These are phyloP conservation scores for Ustilago nuda DNA, from an alignment of 1,284 basidiomycete genomes.

Conservation along the genomic window DNA sequence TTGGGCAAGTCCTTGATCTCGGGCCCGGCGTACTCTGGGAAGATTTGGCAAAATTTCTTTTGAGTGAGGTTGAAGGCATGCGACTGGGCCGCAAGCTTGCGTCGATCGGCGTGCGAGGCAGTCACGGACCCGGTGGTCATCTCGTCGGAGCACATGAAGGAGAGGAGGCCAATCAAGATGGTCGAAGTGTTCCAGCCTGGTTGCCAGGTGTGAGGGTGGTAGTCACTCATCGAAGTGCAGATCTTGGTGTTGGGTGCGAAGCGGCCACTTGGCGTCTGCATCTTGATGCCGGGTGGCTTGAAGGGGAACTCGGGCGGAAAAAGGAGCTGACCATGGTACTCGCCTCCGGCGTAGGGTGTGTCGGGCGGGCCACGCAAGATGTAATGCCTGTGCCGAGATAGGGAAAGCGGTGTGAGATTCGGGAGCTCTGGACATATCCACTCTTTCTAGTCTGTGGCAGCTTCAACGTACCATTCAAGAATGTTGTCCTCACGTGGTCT, in stretches of 20 bases:
- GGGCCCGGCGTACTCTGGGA: conserved; percentile 59
- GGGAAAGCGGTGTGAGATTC: neutral
- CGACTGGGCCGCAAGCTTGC: conserved; percentile 79
- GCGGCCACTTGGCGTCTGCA: conserved; percentile 92
- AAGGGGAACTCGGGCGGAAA: conserved; percentile 79
- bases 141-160: conserved; percentile 96
- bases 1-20: conserved; percentile 61
- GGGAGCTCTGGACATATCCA: neutral
- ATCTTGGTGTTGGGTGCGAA: conserved; percentile 95
- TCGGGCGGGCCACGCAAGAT: conserved; percentile 86
- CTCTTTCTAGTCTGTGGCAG: conserved; percentile 11
- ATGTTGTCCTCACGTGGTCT: conserved; percentile 96
- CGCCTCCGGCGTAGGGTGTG: conserved; percentile 89
- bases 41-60: conserved; percentile 75
- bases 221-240: conserved; percentile 71
- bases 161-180: conserved; percentile 92
- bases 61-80: conserved; percentile 86
- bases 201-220: conserved; percentile 88
- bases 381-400: conserved; percentile 70
- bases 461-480: conserved; percentile 70
- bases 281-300: conserved; percentile 87
- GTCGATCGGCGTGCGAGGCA: conserved; percentile 83
- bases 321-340: conserved; percentile 78
- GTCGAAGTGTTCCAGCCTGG: conserved; percentile 92
- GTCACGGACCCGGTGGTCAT: conserved; percentile 93